Evolutionary conservation across 2,329 filamentous ascomycete species (phyloP), one percentile per base, ranked within the genome.

Genomic region (Ceratocystis alfenasii): DNA sequence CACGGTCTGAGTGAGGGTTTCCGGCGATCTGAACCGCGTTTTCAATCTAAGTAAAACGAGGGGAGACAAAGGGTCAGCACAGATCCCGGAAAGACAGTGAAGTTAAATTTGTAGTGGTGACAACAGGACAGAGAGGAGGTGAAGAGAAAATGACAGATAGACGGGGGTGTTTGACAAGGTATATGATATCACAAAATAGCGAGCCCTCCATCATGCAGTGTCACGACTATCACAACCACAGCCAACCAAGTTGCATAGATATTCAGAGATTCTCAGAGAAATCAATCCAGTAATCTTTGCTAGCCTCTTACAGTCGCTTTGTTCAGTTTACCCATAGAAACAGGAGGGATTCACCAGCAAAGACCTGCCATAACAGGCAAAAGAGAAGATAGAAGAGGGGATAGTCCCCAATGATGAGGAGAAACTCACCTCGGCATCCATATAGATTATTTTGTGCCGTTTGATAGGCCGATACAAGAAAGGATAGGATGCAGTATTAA

Each of bases 1-100:
- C 77, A 72, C 83, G 85, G 76, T 92, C 85, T 72, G 90, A 88
- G 72, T 82, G 78, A 68, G 90, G 89, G 76, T 93, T 87, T 79
- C 87, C 94, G 76, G 90, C 90, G 78, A 97, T 95, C 76, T 94
- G 86, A 78, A 97, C 94, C 76, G 94, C 94, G 79, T 90, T 93
- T 78, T 94, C 89, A 76, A 96, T 87, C 90, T 96, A 17, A 22
- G 6, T 36, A 20, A 59, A 15, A 41, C 36, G 10, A 41, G 36
- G 36, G 12, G 12, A 12, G 36, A 4, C 36, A 15, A 41, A 41
- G 36, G 36, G 36, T 41, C 36, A 41, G 36, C 36, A 41, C 10
- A 41, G 36, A 41, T 41, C 10, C 36, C 12, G 4, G 36, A 41
- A 15, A 41, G 36, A 41, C 3, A 12, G 36, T 15, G 36, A 15